Base-by-base conservation (phyloP, 176 grass and related monocot genomes). In the Lolium rigidum region DNA sequence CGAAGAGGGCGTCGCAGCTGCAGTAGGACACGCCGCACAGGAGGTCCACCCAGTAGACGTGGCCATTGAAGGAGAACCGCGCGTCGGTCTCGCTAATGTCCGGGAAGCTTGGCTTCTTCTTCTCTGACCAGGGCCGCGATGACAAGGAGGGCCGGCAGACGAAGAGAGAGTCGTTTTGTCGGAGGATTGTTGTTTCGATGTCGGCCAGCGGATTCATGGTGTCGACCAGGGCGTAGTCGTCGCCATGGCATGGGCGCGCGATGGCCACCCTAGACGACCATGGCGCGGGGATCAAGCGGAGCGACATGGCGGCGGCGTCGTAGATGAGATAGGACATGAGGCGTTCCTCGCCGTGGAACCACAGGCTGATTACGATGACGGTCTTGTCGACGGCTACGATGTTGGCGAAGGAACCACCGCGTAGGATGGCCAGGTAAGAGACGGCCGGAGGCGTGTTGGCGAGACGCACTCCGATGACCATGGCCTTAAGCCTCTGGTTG, bases 361-460 rank as follows among this genome's bases (percentile, higher is more conserved):
- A n/a, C n/a, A n/a, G n/a, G n/a, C 59, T 61, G 59, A 61, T 61
- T 21, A 61, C 59, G 59, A 61, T 14, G 20, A 72, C 10, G 20
- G 4, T 21, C 20, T 72, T 44, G 69, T 72, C 10, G 10, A 72
- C 41, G 0, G 69, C 41, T 24, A 22, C 41, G 41, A 72, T 2
- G 0, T 18, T 0, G 4, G 69, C 43, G 9, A 1, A 2, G n/a
- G n/a, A n/a, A n/a, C n/a, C n/a, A n/a, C 4, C 0, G 39, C 39
- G 20, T 7, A 12, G 41, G 39, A 72, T 43, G 20, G 1, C 10
- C 41, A 72, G 69, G 41, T n/a, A 47, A 6, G 69, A 72, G 10
- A 67, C 22, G 2, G 25, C 63, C 63, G 63, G 63, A 13, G 63
- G 26, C 12, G 1, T 0, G 0, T 17, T 14, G 4, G 69, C 69